Evolutionary conservation across 805 yeast genomes (phyloP), one percentile per base, ranked within the genome.

Genomic region (Sungouiella thailandica): DNA sequence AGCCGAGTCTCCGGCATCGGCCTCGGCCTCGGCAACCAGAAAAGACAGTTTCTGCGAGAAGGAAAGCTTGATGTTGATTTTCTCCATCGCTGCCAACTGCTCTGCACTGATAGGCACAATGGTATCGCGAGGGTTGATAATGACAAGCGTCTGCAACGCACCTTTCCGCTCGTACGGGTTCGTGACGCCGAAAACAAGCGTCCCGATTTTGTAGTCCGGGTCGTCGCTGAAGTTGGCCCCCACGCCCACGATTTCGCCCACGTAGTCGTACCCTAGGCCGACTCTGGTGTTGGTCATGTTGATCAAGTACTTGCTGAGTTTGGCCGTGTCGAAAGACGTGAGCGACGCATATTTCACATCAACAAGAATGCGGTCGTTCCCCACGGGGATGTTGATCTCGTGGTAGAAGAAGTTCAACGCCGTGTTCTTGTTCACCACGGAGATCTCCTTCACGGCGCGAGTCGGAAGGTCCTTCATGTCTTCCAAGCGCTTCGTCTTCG

Each of bases 211-310:
- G 47, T 52, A 79, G 10, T 38, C 37, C 14, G 31, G 47, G 17
- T 41, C 38, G 4, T 40, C 41, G 14, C 47, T 50, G 22, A 63
- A 47, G n/a, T 61, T 59, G 9, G 55, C 49, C 7, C 90, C 90
- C 14, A 78, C 75, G 18, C 70, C 68, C 4, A 65, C 63, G 18
- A 83, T 60, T 4, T 59, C 58, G 15, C 94, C 94, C 16, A 77
- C 61, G 53, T 73, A 83, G 43, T 81, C 89, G 46, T 82, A 72
- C 1, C 93, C 93, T 18, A 80, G 53, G 6, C 89, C 88, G 7
- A 66, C 50, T 43, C 76, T 70, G 37, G 70, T 74, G 25, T 76
- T 72, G 24, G 74, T 70, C 33, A 75, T 55, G 40, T 77, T 74
- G 17, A 67, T 55, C 12, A 66, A 51, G 47, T 76, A 78, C 25